These are phyloP conservation scores for Phanerodontia chrysosporium DNA, from an alignment of 768 basidiomycete genomes.

Conservation along the genomic window DNA sequence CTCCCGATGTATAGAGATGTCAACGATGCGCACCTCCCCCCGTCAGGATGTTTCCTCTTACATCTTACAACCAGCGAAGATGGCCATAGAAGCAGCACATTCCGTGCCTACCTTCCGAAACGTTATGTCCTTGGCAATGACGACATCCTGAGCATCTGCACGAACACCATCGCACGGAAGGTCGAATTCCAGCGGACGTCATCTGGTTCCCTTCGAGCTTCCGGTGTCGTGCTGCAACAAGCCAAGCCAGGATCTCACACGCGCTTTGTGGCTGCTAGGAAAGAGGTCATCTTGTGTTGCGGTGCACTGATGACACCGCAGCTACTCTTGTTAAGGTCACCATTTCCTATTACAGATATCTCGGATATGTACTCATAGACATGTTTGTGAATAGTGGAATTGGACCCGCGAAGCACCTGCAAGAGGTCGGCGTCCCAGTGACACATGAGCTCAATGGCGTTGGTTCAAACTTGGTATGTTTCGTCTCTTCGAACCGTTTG, in stretches of 20 bases:
- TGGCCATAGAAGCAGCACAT: neutral
- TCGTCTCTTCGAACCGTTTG: neutral
- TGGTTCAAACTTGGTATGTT: neutral
- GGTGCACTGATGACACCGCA: neutral
- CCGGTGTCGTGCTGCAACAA: neutral
- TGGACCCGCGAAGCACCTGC: neutral
- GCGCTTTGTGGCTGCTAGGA: neutral
- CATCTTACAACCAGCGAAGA: neutral
- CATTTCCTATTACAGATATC: neutral
- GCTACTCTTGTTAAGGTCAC: constrained; percentile 1
- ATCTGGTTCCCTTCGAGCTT: neutral
- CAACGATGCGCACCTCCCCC: neutral
- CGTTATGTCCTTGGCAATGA: neutral
- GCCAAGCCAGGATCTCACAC: neutral
- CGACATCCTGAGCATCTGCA: constrained; percentile 1
- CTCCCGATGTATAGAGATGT: neutral
- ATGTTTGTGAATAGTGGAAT: neutral
- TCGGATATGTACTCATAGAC: neutral
- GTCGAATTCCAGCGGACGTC: neutral
- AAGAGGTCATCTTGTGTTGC: neutral
- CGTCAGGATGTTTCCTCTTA: neutral
- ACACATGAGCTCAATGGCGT: constrained; percentile 1
- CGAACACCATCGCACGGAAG: constrained; percentile 1
- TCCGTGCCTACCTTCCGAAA: neutral
- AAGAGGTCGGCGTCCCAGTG: neutral